phyloP scores from a whole-genome alignment of 2,329 filamentous ascomycete species.

The Penicillium sp. region DNA sequence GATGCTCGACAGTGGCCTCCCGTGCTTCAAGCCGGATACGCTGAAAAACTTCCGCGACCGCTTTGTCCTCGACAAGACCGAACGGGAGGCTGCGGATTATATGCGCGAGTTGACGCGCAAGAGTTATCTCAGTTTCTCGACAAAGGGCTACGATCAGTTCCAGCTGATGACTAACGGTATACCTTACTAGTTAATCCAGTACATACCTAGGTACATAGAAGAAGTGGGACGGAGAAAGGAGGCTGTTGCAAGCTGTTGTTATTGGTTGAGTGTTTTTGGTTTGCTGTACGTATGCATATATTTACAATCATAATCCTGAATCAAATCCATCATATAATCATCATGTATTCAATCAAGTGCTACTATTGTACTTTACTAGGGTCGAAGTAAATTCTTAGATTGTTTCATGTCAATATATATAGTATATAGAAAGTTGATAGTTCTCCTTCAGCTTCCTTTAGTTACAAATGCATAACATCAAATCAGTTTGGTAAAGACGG shows the following conservation, averaged over 20 bases:
- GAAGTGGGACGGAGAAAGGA: neutral
- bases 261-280: neutral
- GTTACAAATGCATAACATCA: neutral
- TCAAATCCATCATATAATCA: too few species aligned
- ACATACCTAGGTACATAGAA: neutral
- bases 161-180: constrained; percentile 96
- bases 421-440: too few species aligned
- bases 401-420: too few species aligned
- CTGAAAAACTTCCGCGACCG: constrained; percentile 87
- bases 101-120: constrained; percentile 86
- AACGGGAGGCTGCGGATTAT: constrained; percentile 90
- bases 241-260: neutral
- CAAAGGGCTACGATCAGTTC: constrained; percentile 95
- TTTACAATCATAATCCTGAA: too few species aligned
- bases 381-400: too few species aligned
- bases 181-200: constrained; percentile 60
- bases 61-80: constrained; percentile 87
- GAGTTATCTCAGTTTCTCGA: constrained; percentile 87
- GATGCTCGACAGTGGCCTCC: constrained; percentile 94
- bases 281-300: too few species aligned
- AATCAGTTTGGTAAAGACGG: neutral
- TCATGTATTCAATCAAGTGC: too few species aligned
- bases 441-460: neutral
- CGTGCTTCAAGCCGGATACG: constrained; percentile 96
- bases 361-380: too few species aligned